Conservation (phyloP, 2,329 filamentous ascomycete species). For the Fusarium neocosmosporiellum region DNA sequence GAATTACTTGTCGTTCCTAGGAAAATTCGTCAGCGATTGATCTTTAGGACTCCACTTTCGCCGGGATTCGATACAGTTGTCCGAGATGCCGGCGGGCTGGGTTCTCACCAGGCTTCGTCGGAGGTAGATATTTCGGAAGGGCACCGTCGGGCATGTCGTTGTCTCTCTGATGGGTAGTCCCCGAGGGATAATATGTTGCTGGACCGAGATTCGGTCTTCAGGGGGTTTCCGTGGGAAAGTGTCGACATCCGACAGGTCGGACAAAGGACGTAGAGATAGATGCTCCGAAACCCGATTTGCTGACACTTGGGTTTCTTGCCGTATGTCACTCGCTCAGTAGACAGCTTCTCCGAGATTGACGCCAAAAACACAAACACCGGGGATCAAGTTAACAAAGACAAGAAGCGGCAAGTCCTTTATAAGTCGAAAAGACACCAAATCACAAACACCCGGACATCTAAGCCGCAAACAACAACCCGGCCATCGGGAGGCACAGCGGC, state of each 20-base stretch:
- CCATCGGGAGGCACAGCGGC: slow-evolving; percentile 16
- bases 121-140: not conserved
- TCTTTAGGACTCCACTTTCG: not conserved
- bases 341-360: not conserved
- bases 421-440: not conserved
- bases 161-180: not conserved
- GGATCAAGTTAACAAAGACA: not conserved
- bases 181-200: not conserved
- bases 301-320: not conserved
- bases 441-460: not conserved
- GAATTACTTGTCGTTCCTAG: slow-evolving; percentile 5
- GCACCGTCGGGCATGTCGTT: slow-evolving; percentile 7
- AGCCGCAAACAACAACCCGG: slow-evolving; percentile 10
- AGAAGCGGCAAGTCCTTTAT: not conserved
- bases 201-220: not conserved
- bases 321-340: not conserved
- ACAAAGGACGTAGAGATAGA: slow-evolving; percentile 3
- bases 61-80: not conserved
- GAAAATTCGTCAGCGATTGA: not conserved
- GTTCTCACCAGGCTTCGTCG: slow-evolving; percentile 11
- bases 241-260: not conserved
- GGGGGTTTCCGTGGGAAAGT: not conserved
- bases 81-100: not conserved
- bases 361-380: not conserved
- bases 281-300: slow-evolving; percentile 26